Base-by-base conservation (phyloP, 1,284 basidiomycete species). In the Rhodotorula sp. region DNA sequence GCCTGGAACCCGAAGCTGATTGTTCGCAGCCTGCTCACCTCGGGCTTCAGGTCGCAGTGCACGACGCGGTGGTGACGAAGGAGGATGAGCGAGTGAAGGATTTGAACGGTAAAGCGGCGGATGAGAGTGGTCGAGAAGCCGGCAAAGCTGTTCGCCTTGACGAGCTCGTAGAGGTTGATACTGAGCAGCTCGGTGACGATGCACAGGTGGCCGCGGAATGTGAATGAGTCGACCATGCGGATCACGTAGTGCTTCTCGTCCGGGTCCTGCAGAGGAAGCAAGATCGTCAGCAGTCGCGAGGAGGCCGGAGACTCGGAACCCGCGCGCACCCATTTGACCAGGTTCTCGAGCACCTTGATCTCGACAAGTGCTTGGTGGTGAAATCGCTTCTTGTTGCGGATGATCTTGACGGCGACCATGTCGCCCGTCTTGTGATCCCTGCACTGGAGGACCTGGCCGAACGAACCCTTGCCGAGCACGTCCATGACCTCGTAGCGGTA, bases 11-110 rank as follows among this genome's bases (percentile, higher is more conserved):
- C n/a, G n/a, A n/a, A n/a, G n/a, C n/a, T n/a, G n/a, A n/a, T n/a
- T n/a, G n/a, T n/a, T n/a, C n/a, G n/a, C n/a, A 46, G 36, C 55
- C 17, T 36, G 11, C 85, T 70, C 74, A 89, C 92, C 87, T 99
- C 96, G 24, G 96, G 96, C 82, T 99, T 99, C 74, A 99, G 83
- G 82, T 99, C 96, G 78, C 96, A 99, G 80, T 99, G 96, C n/a
- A 99, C 96, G 71, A 99, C 93, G 59, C 92, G 88, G 82, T 98
- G 94, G 74, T 95, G 92, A 36, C 94, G 87, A 90, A 99, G 94
- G 64, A 99, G 84, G 53, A 89, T 87, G 47, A 99, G 84, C 6
- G 93, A 94, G 79, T 90, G 82, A 47, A 99, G 84, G 88, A 98
- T 95, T 82, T 99, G 96, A 70, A 86, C 90, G 20, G 95, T 96